A percentile compares a stretch with the other conserved stretches of the same genome.
These are phyloP conservation scores for Trichoderma sp. DNA, from an alignment of 2,329 filamentous ascomycete species.

Conservation along the genomic window DNA sequence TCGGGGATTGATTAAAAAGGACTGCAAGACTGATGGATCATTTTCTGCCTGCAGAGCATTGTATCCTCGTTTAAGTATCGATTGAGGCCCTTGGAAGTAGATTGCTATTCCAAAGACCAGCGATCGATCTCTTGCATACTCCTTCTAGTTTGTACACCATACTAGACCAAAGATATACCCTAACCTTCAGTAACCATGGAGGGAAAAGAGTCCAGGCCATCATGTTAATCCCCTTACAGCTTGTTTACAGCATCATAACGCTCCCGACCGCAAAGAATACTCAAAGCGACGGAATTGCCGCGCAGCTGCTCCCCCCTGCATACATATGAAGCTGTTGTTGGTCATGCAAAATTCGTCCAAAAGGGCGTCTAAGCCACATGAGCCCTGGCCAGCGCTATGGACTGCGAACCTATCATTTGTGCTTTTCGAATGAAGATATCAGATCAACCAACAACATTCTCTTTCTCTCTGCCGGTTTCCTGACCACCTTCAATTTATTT, in stretches of 20 bases:
- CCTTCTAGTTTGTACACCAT: too few relatives aligned
- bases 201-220: background rate
- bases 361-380: constrained; percentile 6
- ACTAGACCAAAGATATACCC: too few relatives aligned
- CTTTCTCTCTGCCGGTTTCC: background rate
- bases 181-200: background rate
- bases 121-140: background rate
- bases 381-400: background rate
- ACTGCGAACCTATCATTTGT: background rate
- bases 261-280: background rate
- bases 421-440: background rate
- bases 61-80: too few relatives aligned
- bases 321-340: background rate
- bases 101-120: background rate
- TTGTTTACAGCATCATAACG: background rate
- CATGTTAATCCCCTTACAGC: background rate
- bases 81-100: too few relatives aligned
- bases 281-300: background rate
- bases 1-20: background rate
- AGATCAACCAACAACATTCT: background rate
- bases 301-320: background rate
- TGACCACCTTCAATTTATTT: background rate
- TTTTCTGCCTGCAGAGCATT: background rate
- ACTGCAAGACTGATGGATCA: background rate
- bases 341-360: background rate